These are phyloP conservation scores for Salinomyces thailandicus DNA, from an alignment of 2,329 filamentous ascomycete genomes.

Conservation along the genomic window DNA sequence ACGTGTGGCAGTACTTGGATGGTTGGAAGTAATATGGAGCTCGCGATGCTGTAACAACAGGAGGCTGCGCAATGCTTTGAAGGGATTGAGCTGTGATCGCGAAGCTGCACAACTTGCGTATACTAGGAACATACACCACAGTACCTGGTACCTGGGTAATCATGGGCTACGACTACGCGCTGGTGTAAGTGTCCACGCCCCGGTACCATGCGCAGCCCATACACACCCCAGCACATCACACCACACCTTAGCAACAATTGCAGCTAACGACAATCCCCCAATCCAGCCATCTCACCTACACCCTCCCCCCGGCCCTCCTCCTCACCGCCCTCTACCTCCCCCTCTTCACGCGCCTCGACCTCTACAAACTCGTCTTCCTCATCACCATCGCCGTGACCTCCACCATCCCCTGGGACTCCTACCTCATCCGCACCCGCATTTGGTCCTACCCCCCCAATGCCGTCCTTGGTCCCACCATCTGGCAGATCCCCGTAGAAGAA, in stretches of 20 bases:
- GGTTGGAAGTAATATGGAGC: too few relatives aligned
- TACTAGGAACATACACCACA: too few relatives aligned
- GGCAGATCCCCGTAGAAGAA: slow-evolving; percentile 59
- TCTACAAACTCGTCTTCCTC: slow-evolving; percentile 52
- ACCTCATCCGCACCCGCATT: slow-evolving; percentile 55
- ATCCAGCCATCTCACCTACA: slow-evolving; percentile 55
- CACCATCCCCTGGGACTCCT: slow-evolving; percentile 68
- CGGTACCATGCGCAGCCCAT: too few relatives aligned
- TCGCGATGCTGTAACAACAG: too few relatives aligned
- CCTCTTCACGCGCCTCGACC: slow-evolving; percentile 50
- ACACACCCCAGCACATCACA: too few relatives aligned
- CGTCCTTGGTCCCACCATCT: slow-evolving; percentile 52
- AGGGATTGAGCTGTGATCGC: too few relatives aligned
- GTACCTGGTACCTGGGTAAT: too few relatives aligned
- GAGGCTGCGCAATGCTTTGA: too few relatives aligned
- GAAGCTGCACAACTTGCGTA: too few relatives aligned
- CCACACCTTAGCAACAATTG: too few relatives aligned
- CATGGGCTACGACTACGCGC: slow-evolving; percentile 53
- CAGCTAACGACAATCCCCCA: too few relatives aligned
- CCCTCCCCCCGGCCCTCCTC: slow-evolving; percentile 50
- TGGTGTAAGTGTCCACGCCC: slow-evolving; percentile 45
- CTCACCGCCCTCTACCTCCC: slow-evolving; percentile 52
- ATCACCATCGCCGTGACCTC: slow-evolving; percentile 53
- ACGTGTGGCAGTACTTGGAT: too few relatives aligned
- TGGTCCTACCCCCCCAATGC: slow-evolving; percentile 62